Conservation (phyloP, 306 rosid species). For the Cucumis melo region DNA sequence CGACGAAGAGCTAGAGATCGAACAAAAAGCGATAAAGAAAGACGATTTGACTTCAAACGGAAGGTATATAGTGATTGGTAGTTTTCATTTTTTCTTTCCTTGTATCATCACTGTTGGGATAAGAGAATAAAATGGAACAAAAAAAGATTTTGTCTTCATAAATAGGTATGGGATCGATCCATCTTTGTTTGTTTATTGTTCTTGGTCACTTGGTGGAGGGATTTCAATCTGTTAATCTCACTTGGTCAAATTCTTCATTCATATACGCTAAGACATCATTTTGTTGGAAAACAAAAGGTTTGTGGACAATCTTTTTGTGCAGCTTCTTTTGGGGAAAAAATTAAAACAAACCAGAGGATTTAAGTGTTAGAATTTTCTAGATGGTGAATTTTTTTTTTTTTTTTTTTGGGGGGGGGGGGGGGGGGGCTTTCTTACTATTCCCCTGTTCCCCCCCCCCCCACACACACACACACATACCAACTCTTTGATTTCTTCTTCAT, state of each 20-base stretch:
- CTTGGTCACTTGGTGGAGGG: background rate
- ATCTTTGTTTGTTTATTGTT: background rate
- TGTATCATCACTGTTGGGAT: background rate
- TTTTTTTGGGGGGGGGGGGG: too few relatives aligned
- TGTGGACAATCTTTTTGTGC: background rate
- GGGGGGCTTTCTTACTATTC: too few relatives aligned
- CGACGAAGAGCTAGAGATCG: slow-evolving; percentile 90
- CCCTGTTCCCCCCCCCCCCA: background rate
- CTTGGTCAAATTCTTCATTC: background rate
- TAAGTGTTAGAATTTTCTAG: background rate
- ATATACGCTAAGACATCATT: background rate
- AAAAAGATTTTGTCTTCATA: background rate
- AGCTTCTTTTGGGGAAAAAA: background rate
- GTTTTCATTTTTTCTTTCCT: background rate
- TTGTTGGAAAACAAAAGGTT: background rate
- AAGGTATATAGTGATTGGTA: slow-evolving; percentile 34
- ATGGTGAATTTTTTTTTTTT: background rate
- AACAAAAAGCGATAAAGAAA: slow-evolving; percentile 44
- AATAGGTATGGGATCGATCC: background rate
- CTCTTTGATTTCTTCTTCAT: background rate
- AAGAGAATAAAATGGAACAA: background rate
- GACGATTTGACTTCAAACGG: slow-evolving; percentile 29
- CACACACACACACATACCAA: background rate
- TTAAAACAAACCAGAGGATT: background rate
- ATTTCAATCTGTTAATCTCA: background rate